These are phyloP conservation scores for Vitellaria paradoxa DNA, from an alignment of 179 eudicot species.

Conservation along the genomic window DNA sequence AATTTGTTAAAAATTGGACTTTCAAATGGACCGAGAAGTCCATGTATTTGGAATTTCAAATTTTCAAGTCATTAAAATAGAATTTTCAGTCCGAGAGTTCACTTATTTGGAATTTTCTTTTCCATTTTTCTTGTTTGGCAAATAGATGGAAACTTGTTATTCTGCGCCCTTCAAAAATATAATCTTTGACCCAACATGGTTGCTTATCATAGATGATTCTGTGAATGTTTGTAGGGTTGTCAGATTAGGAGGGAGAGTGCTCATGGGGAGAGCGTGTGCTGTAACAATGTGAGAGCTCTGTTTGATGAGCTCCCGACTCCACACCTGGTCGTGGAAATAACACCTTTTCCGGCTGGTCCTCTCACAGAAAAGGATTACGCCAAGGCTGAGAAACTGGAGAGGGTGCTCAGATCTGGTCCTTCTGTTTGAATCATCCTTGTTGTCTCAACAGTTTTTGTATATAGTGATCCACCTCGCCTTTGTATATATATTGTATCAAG, in stretches of 20 bases:
- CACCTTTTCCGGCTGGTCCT: conserved; percentile 92
- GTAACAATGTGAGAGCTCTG: conserved; percentile 91
- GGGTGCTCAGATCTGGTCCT: conserved; percentile 84
- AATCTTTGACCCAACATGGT: neutral
- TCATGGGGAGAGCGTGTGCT: conserved; percentile 94
- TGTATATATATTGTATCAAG: conserved; percentile 2
- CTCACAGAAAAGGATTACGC: conserved; percentile 84
- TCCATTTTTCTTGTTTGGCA: no score
- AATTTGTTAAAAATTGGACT: no score
- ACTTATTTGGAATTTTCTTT: no score
- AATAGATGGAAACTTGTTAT: neutral
- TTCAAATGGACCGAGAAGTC: no score
- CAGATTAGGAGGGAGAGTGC: conserved; percentile 96
- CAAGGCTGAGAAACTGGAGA: conserved; percentile 91
- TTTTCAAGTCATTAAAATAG: no score
- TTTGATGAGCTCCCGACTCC: conserved; percentile 99
- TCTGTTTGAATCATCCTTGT: conserved; percentile 38
- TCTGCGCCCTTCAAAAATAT: neutral
- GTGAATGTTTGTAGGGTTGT: conserved; percentile 61
- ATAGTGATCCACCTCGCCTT: no score
- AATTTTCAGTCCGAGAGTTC: no score
- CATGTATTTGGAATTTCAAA: no score
- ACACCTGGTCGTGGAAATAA: conserved; percentile 79
- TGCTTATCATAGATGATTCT: conserved; percentile 3
- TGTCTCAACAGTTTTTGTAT: neutral